phyloP scores from a whole-genome alignment of 2,329 filamentous ascomycete species.

The Lachnellula arida region DNA sequence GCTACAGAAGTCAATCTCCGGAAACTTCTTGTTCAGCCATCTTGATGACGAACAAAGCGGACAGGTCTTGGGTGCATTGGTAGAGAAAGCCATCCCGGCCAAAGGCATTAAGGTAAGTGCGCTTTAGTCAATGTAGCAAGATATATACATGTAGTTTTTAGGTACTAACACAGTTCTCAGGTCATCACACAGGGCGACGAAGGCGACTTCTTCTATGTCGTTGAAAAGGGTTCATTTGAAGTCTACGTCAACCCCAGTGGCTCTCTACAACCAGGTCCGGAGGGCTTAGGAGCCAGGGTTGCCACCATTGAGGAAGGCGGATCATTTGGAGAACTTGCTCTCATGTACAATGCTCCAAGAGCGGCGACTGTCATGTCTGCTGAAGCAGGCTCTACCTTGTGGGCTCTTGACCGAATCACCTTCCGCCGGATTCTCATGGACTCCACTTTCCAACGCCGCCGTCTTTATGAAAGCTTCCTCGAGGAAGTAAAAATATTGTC shows the following conservation, averaged over 20 bases:
- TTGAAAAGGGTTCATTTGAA: conserved; percentile 86
- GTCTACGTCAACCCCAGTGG: conserved; percentile 82
- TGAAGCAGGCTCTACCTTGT: conserved; percentile 73
- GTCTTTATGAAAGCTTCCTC: conserved; percentile 96
- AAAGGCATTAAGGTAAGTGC: conserved; percentile 66
- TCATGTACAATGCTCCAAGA: conserved; percentile 98
- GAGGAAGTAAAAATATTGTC: conserved; percentile 86
- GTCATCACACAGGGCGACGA: conserved; percentile 94
- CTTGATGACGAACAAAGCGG: conserved; percentile 88
- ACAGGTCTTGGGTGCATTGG: conserved; percentile 82
- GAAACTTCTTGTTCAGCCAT: conserved; percentile 92
- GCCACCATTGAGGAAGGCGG: conserved; percentile 79
- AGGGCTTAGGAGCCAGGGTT: conserved; percentile 81
- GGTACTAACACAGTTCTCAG: conserved; percentile 43
- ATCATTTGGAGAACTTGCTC: conserved; percentile 90
- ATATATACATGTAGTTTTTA: neutral
- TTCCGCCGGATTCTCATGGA: conserved; percentile 99
- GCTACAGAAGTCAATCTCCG: conserved; percentile 73
- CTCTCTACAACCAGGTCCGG: conserved; percentile 69
- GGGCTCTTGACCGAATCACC: conserved; percentile 91
- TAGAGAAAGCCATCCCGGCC: conserved; percentile 92
- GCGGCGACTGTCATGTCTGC: conserved; percentile 89
- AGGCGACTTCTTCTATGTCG: conserved; percentile 96
- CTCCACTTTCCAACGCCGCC: conserved; percentile 88
- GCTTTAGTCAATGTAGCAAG: neutral